Evolutionary conservation across 176 grass and related monocot species (phyloP).

Genomic region (Panicum miliaceum): DNA sequence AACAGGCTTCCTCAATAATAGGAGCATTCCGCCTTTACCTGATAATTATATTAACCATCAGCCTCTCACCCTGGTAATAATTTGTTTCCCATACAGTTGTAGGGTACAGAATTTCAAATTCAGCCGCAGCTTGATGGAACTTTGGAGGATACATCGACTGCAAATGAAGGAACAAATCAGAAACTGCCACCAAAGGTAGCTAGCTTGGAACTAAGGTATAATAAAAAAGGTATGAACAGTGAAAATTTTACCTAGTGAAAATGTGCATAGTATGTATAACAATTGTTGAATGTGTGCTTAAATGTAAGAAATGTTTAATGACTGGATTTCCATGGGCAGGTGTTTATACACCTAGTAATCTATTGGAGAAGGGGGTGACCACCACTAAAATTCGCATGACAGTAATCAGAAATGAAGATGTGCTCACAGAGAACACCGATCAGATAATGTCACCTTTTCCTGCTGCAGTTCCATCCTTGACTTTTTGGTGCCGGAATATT

Average conservation of each 20-base stretch:
- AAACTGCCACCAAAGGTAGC: background rate
- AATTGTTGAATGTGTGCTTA: conserved; percentile 4
- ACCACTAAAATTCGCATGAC: background rate
- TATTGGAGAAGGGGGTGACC: background rate
- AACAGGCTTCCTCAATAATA: background rate
- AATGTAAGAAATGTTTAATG: background rate
- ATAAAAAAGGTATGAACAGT: conserved; percentile 18
- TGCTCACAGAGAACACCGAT: background rate
- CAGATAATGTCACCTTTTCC: background rate
- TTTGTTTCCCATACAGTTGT: conserved; percentile 21
- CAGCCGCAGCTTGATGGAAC: background rate
- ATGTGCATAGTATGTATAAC: background rate
- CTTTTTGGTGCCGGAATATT: conserved; percentile 38
- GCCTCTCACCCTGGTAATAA: background rate
- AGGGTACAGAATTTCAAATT: no score
- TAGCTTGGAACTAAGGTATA: background rate
- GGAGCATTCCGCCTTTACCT: no score
- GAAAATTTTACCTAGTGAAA: conserved; percentile 12
- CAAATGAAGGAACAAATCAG: conserved; percentile 29
- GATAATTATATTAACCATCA: background rate
- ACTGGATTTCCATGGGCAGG: conserved; percentile 9
- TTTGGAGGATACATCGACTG: conserved; percentile 15
- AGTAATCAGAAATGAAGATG: background rate
- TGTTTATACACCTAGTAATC: background rate
- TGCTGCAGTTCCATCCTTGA: conserved; percentile 22